Base-by-base conservation (phyloP, 371 early-diverging fungal genomes). In the Mortierella sp. region DNA sequence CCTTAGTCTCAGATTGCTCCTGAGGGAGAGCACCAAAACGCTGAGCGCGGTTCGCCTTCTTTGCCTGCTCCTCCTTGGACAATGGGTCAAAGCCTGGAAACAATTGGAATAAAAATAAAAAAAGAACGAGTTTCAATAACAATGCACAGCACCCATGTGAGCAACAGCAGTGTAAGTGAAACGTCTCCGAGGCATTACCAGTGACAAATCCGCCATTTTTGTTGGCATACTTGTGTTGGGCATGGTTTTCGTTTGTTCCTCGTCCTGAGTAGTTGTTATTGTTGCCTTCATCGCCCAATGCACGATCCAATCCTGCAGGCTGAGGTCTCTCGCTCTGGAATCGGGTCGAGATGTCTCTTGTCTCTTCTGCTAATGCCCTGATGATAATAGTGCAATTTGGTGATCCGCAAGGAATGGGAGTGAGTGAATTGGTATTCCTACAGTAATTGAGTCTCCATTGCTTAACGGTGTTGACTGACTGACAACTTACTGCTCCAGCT, bases 201-300 rank as follows among this genome's bases (percentile, higher is more conserved):
- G 86, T 86, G 50, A 86, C 73, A 52, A 86, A 86, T 28, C 86
- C 86, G 1, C 82, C 86, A 21, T 55, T 68, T 44, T 75, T 81
- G 80, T 60, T 82, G 13, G 86, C 80, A 54, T 86, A 86, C 47
- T 65, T 76, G 13, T 78, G 80, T 34, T 79, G 76, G 0, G 63
- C 70, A 44, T 26, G 34, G 6, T 38, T 31, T 7, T 74, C 78
- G 44, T 42, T 68, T 42, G 68, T 68, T 19, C 68, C 68, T 10
- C 11, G 68, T 42, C 44, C 77, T 71, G 19, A 70, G 24, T 31
- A n/a, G 42, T 3, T 48, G 76, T 44, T 74, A 73, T 21, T 55
- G 76, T 21, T 55, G 45, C 11, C 26, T 26, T 77, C 70, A 45
- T 81, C 77, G 42, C 38, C 38, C 54, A 86, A 65, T 16, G 86